phyloP scores from a whole-genome alignment of 2,329 filamentous ascomycete genomes.

The Geosmithia morbida region DNA sequence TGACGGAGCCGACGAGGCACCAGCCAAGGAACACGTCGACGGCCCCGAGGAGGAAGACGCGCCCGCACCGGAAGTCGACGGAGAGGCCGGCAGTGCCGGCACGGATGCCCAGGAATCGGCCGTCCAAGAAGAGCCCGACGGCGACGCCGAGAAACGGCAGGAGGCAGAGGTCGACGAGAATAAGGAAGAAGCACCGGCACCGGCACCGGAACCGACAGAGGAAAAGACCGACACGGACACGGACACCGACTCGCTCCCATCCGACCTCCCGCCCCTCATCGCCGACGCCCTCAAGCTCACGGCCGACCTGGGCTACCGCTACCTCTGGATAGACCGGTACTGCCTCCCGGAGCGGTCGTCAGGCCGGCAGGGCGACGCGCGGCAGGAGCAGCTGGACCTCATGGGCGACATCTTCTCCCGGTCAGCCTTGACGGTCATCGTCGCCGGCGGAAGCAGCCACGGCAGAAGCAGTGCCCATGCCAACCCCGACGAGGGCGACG shows the following conservation, averaged over 20 bases:
- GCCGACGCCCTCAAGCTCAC: conserved; percentile 18
- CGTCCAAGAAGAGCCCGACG: no score
- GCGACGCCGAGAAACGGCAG: no score
- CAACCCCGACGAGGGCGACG: no score
- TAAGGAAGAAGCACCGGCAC: no score
- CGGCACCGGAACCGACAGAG: no score
- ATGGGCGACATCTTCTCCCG: conserved; percentile 19
- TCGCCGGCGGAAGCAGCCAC: conserved; percentile 14
- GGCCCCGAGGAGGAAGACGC: conserved; percentile 2
- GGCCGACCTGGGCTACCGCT: conserved; percentile 16
- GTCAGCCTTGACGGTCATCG: conserved; percentile 18
- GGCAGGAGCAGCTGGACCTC: conserved; percentile 12
- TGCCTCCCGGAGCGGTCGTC: conserved; percentile 10
- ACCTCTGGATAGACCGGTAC: conserved; percentile 22
- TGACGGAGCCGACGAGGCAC: no score
- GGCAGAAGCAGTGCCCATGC: conserved; percentile 3
- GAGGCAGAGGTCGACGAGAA: no score
- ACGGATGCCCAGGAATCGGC: no score
- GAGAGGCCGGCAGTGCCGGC: no score
- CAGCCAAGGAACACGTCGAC: background rate
- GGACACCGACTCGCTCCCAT: background rate
- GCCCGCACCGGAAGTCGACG: background rate
- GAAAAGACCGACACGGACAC: background rate
- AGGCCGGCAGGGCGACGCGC: conserved; percentile 9
- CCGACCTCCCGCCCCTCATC: conserved; percentile 13